Conservation (phyloP, 1,284 basidiomycete species). For the Trametes versicolor region DNA sequence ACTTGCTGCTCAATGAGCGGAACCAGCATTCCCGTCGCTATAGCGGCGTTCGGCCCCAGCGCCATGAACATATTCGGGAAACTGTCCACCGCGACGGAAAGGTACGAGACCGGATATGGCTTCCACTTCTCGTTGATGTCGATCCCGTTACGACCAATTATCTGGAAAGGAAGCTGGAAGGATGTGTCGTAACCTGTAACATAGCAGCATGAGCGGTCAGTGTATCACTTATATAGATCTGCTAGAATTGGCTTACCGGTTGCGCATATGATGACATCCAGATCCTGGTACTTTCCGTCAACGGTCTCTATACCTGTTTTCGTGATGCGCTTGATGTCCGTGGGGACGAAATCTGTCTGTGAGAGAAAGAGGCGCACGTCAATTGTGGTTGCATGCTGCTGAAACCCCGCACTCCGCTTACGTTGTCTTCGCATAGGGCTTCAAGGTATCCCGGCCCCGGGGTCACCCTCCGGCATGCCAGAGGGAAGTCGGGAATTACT, state of each 20-base stretch:
- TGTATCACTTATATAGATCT: neutral
- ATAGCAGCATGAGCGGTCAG: no score
- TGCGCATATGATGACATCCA: conserved; percentile 60
- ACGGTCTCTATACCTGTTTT: conserved; percentile 62
- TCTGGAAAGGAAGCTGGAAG: conserved; percentile 58
- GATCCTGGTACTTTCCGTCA: conserved; percentile 61
- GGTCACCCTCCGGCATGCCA: conserved; percentile 66
- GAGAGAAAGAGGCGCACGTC: neutral
- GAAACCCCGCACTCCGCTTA: conserved; percentile 40
- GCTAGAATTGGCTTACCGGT: conserved; percentile 34
- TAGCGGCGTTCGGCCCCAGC: conserved; percentile 63
- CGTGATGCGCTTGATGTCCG: conserved; percentile 59
- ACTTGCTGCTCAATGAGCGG: conserved; percentile 64
- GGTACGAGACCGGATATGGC: conserved; percentile 64
- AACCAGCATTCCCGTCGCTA: conserved; percentile 62
- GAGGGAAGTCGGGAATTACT: conserved; percentile 69
- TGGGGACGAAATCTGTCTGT: conserved; percentile 64
- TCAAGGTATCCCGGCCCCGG: conserved; percentile 75
- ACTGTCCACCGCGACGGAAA: conserved; percentile 62
- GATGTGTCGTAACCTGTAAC: conserved; percentile 60
- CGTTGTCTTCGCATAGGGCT: conserved; percentile 68
- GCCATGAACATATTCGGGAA: conserved; percentile 71
- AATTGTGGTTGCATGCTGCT: no score
- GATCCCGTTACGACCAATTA: conserved; percentile 60
- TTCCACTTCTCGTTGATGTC: conserved; percentile 59